Conservation (phyloP, 257 asterid species). For the Solanum etuberosum region DNA sequence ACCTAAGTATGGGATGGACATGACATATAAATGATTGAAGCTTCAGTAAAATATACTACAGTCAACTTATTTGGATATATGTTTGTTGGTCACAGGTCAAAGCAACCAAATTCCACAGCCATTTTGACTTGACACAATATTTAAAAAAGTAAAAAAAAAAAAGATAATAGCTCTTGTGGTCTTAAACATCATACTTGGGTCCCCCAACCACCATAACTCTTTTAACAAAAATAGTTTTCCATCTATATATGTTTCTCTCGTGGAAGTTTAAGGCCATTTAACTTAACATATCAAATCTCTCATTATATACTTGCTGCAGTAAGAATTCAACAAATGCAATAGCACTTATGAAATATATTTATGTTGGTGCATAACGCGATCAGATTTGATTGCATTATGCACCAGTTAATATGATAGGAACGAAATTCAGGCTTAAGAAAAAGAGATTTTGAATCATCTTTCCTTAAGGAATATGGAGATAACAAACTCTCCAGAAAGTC, state of each 20-base stretch:
- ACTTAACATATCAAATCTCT: neutral
- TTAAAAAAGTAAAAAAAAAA: no score
- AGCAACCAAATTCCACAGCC: neutral
- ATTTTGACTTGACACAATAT: neutral
- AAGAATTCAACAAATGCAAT: neutral
- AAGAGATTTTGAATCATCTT: neutral
- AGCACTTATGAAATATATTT: neutral
- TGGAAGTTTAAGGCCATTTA: neutral
- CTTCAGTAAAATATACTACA: neutral
- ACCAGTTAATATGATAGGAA: neutral
- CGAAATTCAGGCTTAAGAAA: neutral
- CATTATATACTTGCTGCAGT: neutral
- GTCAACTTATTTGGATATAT: neutral
- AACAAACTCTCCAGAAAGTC: neutral
- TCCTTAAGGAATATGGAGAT: neutral
- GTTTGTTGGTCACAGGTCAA: neutral
- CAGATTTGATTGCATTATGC: neutral
- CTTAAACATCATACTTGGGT: no score
- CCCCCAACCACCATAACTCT: neutral
- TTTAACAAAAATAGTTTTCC: neutral
- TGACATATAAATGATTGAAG: slow-evolving; percentile 8
- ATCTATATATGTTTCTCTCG: neutral
- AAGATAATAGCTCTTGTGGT: no score
- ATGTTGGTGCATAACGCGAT: neutral
- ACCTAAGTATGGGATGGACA: neutral